Evolutionary conservation across 345 rosid genomes (phyloP), one percentile per base, ranked within the genome.

Genomic region (Tarenaya hassleriana): DNA sequence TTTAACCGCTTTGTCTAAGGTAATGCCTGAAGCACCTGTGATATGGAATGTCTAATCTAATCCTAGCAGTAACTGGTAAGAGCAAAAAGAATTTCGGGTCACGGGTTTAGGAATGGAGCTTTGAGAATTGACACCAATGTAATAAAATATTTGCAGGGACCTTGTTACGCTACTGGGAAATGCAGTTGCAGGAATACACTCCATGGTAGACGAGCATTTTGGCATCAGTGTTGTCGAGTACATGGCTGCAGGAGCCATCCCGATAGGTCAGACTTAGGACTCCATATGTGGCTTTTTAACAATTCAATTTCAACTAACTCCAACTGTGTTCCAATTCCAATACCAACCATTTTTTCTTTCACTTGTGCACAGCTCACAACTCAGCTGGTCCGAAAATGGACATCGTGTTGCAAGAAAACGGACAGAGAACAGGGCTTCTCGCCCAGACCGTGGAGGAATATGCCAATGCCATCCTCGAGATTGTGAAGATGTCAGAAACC

Each of bases 381-480:
- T 85, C 97, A 3, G 98, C 95, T 33, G 94, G 97, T 15, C 97
- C 97, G 1, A 85, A 78, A 58, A 88, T 92, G 98, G 95, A 88
- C 65, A 85, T 92, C 55, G 91, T 88, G 45, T 62, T 83, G 48
- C 94, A 85, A 68, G 97, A 92, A 75, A 82, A 85, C 4, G 91
- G 94, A 18, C 67, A 73, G 56, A 75, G 70, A 69, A 85, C 95
- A 0, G 97, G 98, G 47, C 83, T 81, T 71, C 98, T 92, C 50
- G 88, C 95, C 7, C 78, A 78, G 64, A 77, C 24, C 0, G 71
- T 72, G 1, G 91, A 79, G 61, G 94, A 88, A 54, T 83, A 79
- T 52, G 84, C 88, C 0, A 78, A 80, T 47, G 97, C 94, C 27
- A 83, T 88, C 35, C 41, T 85, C 43, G 69, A 68, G 60, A 45